Evolutionary conservation across 169 alveolate genomes (phyloP).

Genomic region (Fabrea salina): DNA sequence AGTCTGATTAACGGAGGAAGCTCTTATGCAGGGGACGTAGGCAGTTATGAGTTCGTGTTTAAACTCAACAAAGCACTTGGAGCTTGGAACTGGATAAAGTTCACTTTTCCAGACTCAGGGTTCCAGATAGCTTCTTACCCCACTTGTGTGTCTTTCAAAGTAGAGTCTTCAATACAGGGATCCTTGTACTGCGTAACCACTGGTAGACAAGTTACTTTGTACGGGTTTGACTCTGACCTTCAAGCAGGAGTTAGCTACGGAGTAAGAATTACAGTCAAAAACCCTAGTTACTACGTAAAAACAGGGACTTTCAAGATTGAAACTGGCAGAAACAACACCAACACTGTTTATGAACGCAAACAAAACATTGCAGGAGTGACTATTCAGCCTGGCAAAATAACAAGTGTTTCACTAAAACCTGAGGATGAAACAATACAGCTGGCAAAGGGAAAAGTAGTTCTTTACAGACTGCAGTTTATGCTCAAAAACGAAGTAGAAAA

Average conservation of each 20-base stretch:
- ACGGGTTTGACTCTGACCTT: neutral
- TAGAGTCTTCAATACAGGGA: neutral
- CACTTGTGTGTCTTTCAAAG: neutral
- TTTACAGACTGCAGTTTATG: constrained; percentile 16
- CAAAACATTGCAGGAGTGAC: constrained; percentile 10
- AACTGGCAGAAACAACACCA: constrained; percentile 8
- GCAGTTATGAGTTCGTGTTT: neutral
- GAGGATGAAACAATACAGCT: neutral
- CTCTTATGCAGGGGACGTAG: neutral
- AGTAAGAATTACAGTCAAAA: neutral
- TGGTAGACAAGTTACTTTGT: neutral
- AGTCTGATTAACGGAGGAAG: neutral
- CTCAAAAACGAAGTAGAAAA: neutral
- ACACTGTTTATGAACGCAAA: neutral
- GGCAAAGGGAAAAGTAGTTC: neutral
- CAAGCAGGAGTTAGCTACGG: neutral
- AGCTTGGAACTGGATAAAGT: constrained; percentile 13
- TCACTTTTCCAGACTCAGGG: constrained; percentile 17
- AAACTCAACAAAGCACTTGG: neutral
- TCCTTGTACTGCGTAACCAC: neutral
- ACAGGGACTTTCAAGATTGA: constrained; percentile 35
- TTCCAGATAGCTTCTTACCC: neutral
- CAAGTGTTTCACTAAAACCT: neutral
- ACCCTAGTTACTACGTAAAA: neutral
- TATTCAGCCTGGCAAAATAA: constrained; percentile 24